Evolutionary conservation across 352 stramenopile genomes (phyloP), one percentile per base, ranked within the genome.

Genomic region (Phytophthora cajani): DNA sequence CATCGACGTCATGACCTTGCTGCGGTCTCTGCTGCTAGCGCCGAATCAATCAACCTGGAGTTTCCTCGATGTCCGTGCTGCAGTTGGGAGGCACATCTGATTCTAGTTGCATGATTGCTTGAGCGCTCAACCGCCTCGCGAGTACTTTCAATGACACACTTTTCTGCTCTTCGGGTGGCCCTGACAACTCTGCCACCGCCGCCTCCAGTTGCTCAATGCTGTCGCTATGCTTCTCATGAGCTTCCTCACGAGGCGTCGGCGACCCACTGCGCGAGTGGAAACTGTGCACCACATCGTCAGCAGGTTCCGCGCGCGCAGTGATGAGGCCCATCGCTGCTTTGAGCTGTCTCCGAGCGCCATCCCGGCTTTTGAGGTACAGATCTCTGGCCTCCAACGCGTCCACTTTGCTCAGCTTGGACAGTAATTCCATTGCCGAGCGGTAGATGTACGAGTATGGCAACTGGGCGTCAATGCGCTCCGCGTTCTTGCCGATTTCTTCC

Each of bases 371-470:
- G 0, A 61, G 54, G 7, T 84, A 77, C 53, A 91, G 71, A 21
- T 87, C 65, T 51, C 88, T 90, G 30, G 78, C 76, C 53, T 90
- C 79, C 0, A 87, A 55, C 4, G 78, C 66, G 55, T 91, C 81
- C 5, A 91, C 42, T 16, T 78, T 71, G 4, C 67, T 67, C 14
- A 87, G 27, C 17, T 72, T 75, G 1, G 82, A 71, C 10, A 92
- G 62, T 30, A 92, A 56, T 23, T 78, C 73, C 82, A 92, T 90
- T 0, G 72, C 73, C 11, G 79, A 77, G 25, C 71, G 76, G 52
- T 81, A 92, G 3, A 92, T 74, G 52, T 80, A 87, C 36, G 81
- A 86, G 14, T 75, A 52, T 12, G 74, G 71, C 1, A 88, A 64
- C 17, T 85, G 70, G 8, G 82, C 78, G 17, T 92, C 85, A 0